Evolutionary conservation across 306 rosid species (phyloP).

Genomic region (Trifolium repens): DNA sequence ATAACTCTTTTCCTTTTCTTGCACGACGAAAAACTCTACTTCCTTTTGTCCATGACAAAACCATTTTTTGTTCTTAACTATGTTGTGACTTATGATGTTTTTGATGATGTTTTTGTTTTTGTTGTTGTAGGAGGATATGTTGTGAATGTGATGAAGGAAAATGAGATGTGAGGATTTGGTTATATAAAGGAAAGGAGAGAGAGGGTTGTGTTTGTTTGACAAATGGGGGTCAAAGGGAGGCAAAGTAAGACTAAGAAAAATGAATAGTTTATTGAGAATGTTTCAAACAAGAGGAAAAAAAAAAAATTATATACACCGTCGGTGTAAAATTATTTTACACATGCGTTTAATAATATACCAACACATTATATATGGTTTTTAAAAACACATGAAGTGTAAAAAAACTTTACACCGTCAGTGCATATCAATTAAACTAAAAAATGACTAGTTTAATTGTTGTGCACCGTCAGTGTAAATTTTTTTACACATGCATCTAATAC

Average conservation of each 20-base stretch:
- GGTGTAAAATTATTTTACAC: no score
- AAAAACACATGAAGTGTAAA: no score
- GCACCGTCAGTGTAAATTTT: no score
- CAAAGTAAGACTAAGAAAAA: background rate
- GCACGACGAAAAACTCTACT: constrained; percentile 54
- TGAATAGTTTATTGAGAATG: constrained; percentile 37
- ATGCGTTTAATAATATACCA: no score
- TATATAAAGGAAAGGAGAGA: constrained; percentile 13
- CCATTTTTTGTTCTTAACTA: constrained; percentile 47
- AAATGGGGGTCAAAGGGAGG: constrained; percentile 61
- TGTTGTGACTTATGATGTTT: background rate
- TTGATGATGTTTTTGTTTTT: background rate
- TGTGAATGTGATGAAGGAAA: constrained; percentile 17
- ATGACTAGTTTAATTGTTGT: no score
- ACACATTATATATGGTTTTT: no score
- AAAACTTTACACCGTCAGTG: no score
- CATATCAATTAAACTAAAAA: no score
- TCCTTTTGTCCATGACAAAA: constrained; percentile 65
- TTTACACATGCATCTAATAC: no score
- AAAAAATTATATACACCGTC: no score
- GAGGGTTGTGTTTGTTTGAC: background rate
- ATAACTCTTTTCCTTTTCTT: constrained; percentile 42
- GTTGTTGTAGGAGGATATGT: background rate
- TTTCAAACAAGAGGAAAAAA: constrained; percentile 16
- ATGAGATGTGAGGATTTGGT: background rate